Conservation (phyloP, 2,329 filamentous ascomycete genomes). For the Colletotrichum sp. region DNA sequence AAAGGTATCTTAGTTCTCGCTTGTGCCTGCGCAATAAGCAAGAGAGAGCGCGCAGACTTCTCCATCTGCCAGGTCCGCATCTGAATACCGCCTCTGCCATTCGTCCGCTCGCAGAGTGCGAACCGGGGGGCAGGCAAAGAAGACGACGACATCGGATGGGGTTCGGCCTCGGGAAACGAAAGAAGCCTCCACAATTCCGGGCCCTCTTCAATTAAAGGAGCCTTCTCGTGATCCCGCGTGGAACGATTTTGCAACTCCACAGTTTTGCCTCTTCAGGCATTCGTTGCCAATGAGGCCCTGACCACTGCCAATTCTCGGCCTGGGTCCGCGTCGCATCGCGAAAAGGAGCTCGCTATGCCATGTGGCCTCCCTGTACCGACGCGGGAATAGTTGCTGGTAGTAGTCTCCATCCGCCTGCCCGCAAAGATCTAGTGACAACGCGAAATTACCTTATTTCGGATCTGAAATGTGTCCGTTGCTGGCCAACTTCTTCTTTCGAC, state of each 20-base stretch:
- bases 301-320: neutral
- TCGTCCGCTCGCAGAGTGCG: neutral
- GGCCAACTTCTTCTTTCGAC: neutral
- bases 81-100: neutral
- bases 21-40: slow-evolving; percentile 2
- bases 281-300: neutral
- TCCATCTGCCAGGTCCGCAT: neutral
- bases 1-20: neutral
- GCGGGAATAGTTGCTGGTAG: slow-evolving; percentile 1
- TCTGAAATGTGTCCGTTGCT: neutral
- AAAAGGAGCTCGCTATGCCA: slow-evolving; percentile 15
- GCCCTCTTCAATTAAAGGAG: slow-evolving; percentile 8
- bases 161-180: slow-evolving; percentile 8
- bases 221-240: slow-evolving; percentile 18
- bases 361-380: slow-evolving; percentile 18
- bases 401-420: neutral
- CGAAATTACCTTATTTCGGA: slow-evolving; percentile 20
- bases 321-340: slow-evolving; percentile 2
- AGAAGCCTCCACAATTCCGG: slow-evolving; percentile 8
- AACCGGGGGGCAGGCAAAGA: neutral
- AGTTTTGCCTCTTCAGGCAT: slow-evolving; percentile 18
- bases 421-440: slow-evolving; percentile 10
- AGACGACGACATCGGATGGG: slow-evolving; percentile 1
- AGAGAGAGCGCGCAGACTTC: neutral
- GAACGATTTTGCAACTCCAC: slow-evolving; percentile 17